Base-by-base conservation (phyloP, 257 asterid species). In the Petunia secreta region DNA sequence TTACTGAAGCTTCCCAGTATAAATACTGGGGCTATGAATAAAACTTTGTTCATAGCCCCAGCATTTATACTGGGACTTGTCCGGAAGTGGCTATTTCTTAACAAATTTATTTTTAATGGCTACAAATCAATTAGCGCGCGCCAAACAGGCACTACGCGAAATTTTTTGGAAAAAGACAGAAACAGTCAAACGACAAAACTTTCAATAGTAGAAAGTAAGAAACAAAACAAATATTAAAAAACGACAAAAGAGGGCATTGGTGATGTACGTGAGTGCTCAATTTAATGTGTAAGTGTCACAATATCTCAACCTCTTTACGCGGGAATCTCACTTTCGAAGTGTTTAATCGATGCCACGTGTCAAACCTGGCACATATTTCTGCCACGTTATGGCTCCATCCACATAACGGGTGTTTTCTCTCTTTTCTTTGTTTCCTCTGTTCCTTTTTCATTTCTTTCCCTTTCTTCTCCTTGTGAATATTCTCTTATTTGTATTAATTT, bases 351-450 rank as follows among this genome's bases (percentile, higher is more conserved):
- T 25, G 43, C 58, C 73, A 37, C 80, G 80, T 77, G 73, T 8
- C 59, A 59, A 1, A 4, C 44, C 5, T n/a, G 2, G 58, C 66
- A 59, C 46, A 13, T 58, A n/a, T 11, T 46, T 77, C 80, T 63
- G 80, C 80, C 80, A 77, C 80, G 80, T 60, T 41, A 77, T 37
- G 73, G 4, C 46, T 43, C 80, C 80, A 57, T 44, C 52, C 68
- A 11, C 59, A 10, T 25, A 63, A 59, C 2, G 71, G 43, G 25
- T 25, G 25, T 25, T 25, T 25, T 25, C 43, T 77, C 80, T 16
- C 6, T 43, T 44, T 36, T 60, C 73, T 58, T 71, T 43, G 46
- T 10, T 36, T 40, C 69, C 4, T 44, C 4, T 69, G 36, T 2
- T 5, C 38, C 57, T 46, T 48, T 69, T 25, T 16, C 41, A 67